Percentiles rank a stretch among this genome's conserved stretches.
Conservation (phyloP, 305 asterid genomes). For the Rubia occidens region DNA sequence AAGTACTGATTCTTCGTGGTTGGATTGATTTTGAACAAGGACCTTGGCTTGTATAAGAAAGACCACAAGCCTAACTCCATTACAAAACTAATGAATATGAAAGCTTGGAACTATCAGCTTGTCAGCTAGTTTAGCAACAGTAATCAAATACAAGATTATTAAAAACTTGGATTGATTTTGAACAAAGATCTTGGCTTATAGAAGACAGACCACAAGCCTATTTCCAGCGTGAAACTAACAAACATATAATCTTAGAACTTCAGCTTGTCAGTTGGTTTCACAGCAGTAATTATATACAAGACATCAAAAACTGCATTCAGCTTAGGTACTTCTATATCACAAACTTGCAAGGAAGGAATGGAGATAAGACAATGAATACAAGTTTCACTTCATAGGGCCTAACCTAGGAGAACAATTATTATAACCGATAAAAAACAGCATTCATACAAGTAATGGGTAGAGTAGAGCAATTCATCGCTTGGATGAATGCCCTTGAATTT, state of each 20-base stretch:
- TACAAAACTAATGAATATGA: not conserved
- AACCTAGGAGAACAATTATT: not conserved
- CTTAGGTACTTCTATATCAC: not conserved
- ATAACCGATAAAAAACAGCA: not conserved
- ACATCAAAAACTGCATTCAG: not conserved
- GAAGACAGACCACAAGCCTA: no score
- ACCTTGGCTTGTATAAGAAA: not conserved
- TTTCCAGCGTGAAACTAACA: no score
- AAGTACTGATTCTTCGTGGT: not conserved
- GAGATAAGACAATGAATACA: not conserved
- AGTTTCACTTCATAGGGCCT: not conserved
- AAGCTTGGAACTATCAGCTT: no score
- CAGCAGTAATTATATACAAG: not conserved
- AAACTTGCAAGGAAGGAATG: not conserved
- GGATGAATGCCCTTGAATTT: not conserved
- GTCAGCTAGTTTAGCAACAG: no score
- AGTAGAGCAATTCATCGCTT: not conserved
- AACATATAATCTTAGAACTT: not conserved
- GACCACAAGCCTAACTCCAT: not conserved
- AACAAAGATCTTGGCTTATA: no score
- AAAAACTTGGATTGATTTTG: no score
- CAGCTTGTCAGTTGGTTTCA: not conserved
- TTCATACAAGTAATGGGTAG: not conserved
- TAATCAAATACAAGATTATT: no score
- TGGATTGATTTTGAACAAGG: not conserved